Conservation (phyloP, 192 early-diverging fungal species). For the Endogone sp. region DNA sequence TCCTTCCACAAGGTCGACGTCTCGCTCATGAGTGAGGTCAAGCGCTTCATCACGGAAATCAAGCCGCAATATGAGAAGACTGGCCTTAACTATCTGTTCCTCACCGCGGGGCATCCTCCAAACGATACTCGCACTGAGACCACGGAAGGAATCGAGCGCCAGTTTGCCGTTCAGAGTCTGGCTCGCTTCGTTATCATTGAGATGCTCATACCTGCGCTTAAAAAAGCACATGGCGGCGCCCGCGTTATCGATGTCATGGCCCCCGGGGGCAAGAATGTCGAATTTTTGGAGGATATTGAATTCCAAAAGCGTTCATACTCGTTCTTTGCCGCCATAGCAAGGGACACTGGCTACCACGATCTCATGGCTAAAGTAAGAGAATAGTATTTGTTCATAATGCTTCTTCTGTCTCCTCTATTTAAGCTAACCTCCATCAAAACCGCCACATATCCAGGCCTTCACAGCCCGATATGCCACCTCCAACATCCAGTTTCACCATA, state of each 20-base stretch:
- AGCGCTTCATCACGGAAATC: not conserved
- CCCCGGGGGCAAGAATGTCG: not conserved
- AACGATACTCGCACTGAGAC: not conserved
- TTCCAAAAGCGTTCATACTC: not conserved
- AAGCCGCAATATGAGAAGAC: not conserved
- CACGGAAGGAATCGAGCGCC: not conserved
- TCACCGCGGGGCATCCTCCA: not conserved
- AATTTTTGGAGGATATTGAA: not conserved
- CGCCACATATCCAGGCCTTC: not conserved
- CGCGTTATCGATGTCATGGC: not conserved
- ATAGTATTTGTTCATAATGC: too few species aligned
- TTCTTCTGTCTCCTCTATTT: not conserved
- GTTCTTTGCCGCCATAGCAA: not conserved
- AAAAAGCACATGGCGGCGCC: not conserved
- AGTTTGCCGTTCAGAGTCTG: not conserved
- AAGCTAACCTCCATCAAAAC: not conserved
- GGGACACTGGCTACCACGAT: not conserved
- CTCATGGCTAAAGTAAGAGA: not conserved
- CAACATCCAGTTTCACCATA: not conserved
- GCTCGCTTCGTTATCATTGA: not conserved
- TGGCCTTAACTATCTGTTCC: not conserved
- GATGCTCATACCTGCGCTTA: not conserved
- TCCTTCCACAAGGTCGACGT: not conserved
- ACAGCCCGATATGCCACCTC: not conserved
- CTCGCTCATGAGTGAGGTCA: not conserved